A percentile compares a stretch with the other conserved stretches of the same genome.
Conservation (phyloP, 805 yeast species). For the Yarrowia alimentaria region DNA sequence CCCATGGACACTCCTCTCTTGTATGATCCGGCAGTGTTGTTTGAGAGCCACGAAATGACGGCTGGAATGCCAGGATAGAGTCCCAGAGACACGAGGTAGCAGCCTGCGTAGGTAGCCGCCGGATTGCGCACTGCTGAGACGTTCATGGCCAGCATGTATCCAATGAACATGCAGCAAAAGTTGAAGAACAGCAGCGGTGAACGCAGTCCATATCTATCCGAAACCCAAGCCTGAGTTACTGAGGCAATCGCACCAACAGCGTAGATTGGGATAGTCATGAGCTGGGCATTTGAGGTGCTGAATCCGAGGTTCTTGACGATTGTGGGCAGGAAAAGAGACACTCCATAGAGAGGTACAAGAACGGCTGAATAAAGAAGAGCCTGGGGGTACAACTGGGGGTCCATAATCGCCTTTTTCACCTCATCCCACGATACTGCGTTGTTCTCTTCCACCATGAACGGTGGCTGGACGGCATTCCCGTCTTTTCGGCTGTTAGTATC, state of each 20-base stretch:
- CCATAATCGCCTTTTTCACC: conserved; percentile 48
- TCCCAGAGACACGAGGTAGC: conserved; percentile 55
- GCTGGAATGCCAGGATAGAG: conserved; percentile 59
- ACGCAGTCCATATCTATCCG: conserved; percentile 40
- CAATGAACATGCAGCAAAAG: conserved; percentile 39
- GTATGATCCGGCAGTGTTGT: conserved; percentile 55
- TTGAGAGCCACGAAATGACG: conserved; percentile 57
- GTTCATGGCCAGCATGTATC: conserved; percentile 46
- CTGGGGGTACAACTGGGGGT: conserved; percentile 50
- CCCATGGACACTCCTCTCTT: conserved; percentile 55
- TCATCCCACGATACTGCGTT: conserved; percentile 48
- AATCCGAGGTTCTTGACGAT: conserved; percentile 54
- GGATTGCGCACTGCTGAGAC: conserved; percentile 40
- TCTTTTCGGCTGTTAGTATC: conserved; percentile 1
- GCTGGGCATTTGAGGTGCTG: conserved; percentile 56
- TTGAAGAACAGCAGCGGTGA: conserved; percentile 35
- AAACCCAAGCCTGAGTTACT: conserved; percentile 30
- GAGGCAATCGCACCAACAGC: conserved; percentile 41
- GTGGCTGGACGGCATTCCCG: neutral
- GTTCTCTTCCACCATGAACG: conserved; percentile 1
- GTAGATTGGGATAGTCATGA: conserved; percentile 49
- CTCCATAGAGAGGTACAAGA: conserved; percentile 57
- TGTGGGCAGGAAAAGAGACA: conserved; percentile 60
- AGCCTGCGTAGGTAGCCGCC: conserved; percentile 48
- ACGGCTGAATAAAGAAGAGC: conserved; percentile 53